Evolutionary conservation across 164 flowering plant genomes (phyloP), one percentile per base, ranked within the genome.

Genomic region (Macadamia integrifolia): DNA sequence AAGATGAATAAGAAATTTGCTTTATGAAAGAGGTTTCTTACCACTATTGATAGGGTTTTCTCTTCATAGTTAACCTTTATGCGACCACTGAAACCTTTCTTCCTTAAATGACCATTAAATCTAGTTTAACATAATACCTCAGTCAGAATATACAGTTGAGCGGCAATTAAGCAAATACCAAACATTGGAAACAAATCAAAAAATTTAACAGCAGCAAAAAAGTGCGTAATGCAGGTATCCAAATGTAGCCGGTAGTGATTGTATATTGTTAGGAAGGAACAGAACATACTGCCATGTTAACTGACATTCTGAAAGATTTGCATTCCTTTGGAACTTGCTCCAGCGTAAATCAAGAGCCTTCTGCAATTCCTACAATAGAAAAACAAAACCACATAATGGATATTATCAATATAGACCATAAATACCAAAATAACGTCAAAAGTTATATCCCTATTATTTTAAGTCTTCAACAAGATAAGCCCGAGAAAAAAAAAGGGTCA

Each of bases 61-160:
- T 87, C 85, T 64, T 94, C 92, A 72, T 85, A 88, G 78, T 65
- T 77, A 69, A 94, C 84, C 55, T 81, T 83, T 23, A 87, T 80
- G 11, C 70, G 73, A n/a, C 98, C 97, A 73, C 91, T 86, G 62
- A 88, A 81, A 30, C 97, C 97, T 81, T 92, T 94, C 83, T 79
- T 94, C 65, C 84, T 66, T 28, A 78, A 67, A 81, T 88, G 93
- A 12, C 80, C 80, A 80, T 90, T 89, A 71, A 94, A 94, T 69
- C 97, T 94, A 61, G 35, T 65, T n/a, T 59, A 48, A 74, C 56
- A 48, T 57, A 18, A 61, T 35, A 35, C 40, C 3, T 35, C 40
- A 9, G 43, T 66, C 60, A 66, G 53, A 65, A 57, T 4, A 31
- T 48, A 1, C 49, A 64, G 35, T 3, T 32, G 10, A 42, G 42